Evolutionary conservation across 208 protist genomes (phyloP), one percentile per base, ranked within the genome.

Genomic region (Sergeia podlipaevii): DNA sequence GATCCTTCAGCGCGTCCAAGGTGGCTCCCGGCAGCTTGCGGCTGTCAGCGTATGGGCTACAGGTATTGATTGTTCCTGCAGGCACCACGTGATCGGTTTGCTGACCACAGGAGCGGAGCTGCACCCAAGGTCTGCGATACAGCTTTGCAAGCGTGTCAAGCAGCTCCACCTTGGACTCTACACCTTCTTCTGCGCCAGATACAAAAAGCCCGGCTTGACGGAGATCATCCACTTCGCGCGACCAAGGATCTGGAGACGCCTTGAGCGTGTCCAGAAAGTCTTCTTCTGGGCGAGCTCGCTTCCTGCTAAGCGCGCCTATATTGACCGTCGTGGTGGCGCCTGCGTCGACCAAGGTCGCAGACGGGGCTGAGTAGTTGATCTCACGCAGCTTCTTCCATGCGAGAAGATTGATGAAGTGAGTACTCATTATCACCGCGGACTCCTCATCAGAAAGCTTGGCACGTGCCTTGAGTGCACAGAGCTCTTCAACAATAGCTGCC

Each of bases 361-460:
- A 38, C 29, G 34, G 48, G 11, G 29, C 48, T n/a, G 24, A 37
- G 2, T 66, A 64, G 56, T 91, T 91, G 34, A 86, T 75, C 41
- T 95, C 88, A 3, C 69, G 44, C 38, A 91, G 65, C 37, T 75
- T 85, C 34, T 67, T 54, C 84, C 84, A 95, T 5, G 81, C 84
- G 39, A 92, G 68, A 18, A 95, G 60, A 52, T 95, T 95, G 32
- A 95, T 80, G 50, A 95, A 95, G 59, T 91, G 84, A 32, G 90
- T 90, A 21, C 74, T 79, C 76, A 91, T 85, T 11, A 95, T 70
- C 13, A 75, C 63, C 23, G 70, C 70, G 10, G 70, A 62, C 47
- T 91, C 80, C 44, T 69, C 64, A 10, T 75, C 75, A 26, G 36
- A 73, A 3, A 91, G 64, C 10, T 64, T 64, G 15, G 63, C 65